Conservation (phyloP, 805 yeast species). For the Zygosaccharomyces kombuchaensis region DNA sequence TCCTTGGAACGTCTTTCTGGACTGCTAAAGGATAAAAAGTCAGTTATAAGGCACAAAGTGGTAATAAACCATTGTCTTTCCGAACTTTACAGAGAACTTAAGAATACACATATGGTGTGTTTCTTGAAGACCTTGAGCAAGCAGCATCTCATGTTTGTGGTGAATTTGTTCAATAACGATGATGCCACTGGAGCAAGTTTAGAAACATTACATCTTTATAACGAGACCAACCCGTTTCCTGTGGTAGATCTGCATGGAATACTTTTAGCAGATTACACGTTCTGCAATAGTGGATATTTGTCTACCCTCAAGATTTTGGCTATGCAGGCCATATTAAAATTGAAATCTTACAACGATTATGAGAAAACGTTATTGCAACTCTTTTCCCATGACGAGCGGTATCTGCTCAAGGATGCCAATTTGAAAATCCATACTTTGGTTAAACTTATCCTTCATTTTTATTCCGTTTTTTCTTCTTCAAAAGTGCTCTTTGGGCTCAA, state of each 20-base stretch:
- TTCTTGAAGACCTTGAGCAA: slow-evolving; percentile 16
- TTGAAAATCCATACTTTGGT: slow-evolving; percentile 21
- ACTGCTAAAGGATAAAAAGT: slow-evolving; percentile 6
- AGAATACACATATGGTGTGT: slow-evolving; percentile 6
- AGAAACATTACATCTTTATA: slow-evolving; percentile 23
- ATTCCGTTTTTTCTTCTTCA: slow-evolving; percentile 16
- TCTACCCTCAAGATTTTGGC: slow-evolving; percentile 28
- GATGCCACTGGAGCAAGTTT: slow-evolving; percentile 11
- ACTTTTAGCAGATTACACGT: slow-evolving; percentile 24
- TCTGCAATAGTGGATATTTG: slow-evolving; percentile 22
- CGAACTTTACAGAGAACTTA: slow-evolving; percentile 5
- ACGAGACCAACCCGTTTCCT: slow-evolving; percentile 19
- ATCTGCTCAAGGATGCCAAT: slow-evolving; percentile 18
- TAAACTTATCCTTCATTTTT: slow-evolving; percentile 28
- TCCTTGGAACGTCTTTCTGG: slow-evolving; percentile 8
- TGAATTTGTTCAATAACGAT: slow-evolving; percentile 17
- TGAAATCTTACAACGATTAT: slow-evolving; percentile 10
- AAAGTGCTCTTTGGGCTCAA: slow-evolving; percentile 30
- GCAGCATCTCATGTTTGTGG: slow-evolving; percentile 26
- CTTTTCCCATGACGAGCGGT: slow-evolving; percentile 28
- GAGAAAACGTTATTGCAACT: slow-evolving; percentile 16
- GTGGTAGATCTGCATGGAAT: slow-evolving; percentile 18
- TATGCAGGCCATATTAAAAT: slow-evolving; percentile 27
- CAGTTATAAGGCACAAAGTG: slow-evolving; percentile 1
- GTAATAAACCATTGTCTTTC: slow-evolving; percentile 6